Base-by-base conservation (phyloP, 2,329 filamentous ascomycete genomes). In the Aspergillus intermedius region DNA sequence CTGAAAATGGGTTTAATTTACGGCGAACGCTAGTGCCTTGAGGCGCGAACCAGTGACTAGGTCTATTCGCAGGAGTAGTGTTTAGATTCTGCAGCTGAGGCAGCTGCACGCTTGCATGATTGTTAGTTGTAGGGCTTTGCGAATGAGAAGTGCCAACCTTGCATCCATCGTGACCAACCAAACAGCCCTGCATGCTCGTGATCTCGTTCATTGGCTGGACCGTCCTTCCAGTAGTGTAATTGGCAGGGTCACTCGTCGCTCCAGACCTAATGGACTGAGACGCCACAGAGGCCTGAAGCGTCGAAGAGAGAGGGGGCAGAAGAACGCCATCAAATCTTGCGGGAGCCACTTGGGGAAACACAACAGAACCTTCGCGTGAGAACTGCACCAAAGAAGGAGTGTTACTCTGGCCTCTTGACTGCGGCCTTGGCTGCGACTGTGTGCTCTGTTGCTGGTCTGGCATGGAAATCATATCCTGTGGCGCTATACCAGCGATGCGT, bases 401-500 rank as follows among this genome's bases (percentile, higher is more conserved):
- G 5, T 41, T 5, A 44, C 28, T 35, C 42, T 51, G 30, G 37
- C 19, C 21, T 13, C 15, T 10, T 23, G 19, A 21, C 12, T 25
- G 39, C 17, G 28, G 19, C 4, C 15, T 10, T 23, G n/a, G 35
- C 15, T 35, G 39, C 17, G 28, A 23, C 41, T 35, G 41, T 7
- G 25, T 25, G 17, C 28, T 23, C 32, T 22, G 9, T 13, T 25
- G 15, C 8, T 25, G 37, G n/a, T 25, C 34, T 23, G 30, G 25
- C 48, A 65, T 61, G 3, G 48, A 46, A 23, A 61, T 49, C 23
- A 66, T 37, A 7, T 60, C 17, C 4, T 61, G 46, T 4, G 49
- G 54, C 1, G 54, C 45, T 22, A 67, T 57, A 3, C 65, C 65
- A 8, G 55, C 62, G 8, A 64, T 15, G 5, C 59, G 43, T 46